Percentiles rank a stretch among this genome's conserved stretches.
phyloP scores from a whole-genome alignment of 305 asterid species.

The Solanum chacoense region DNA sequence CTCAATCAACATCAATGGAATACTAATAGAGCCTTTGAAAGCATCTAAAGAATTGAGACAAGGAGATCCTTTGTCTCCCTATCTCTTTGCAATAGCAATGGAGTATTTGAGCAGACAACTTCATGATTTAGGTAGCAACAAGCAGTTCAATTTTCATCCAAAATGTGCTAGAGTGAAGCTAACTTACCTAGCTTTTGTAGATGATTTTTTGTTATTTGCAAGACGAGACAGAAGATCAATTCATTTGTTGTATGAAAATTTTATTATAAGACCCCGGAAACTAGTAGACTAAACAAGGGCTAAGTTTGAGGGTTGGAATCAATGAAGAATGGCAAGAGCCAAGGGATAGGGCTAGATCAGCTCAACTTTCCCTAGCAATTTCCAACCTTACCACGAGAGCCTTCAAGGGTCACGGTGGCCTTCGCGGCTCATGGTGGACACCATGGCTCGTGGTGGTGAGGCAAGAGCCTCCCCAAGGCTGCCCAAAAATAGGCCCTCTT shows the following conservation, averaged over 20 bases:
- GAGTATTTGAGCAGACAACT: neutral
- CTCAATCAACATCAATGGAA: neutral
- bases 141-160: neutral
- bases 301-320: too few relatives aligned
- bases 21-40: neutral
- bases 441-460: too few relatives aligned
- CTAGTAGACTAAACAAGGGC: too few relatives aligned
- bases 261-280: too few relatives aligned
- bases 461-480: too few relatives aligned
- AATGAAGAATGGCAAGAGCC: too few relatives aligned
- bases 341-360: too few relatives aligned
- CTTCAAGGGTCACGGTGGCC: too few relatives aligned
- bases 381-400: too few relatives aligned
- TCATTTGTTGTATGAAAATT: neutral
- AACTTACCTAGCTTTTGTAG: neutral
- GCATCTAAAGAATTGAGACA: neutral
- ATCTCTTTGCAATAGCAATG: neutral
- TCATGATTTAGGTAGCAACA: neutral
- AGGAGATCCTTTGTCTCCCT: neutral
- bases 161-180: neutral
- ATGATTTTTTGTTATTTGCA: neutral
- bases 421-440: too few relatives aligned
- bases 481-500: too few relatives aligned
- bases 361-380: too few relatives aligned
- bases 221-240: neutral